Evolutionary conservation across 441 rosid species (phyloP).

Genomic region (Adansonia rubrostipa): DNA sequence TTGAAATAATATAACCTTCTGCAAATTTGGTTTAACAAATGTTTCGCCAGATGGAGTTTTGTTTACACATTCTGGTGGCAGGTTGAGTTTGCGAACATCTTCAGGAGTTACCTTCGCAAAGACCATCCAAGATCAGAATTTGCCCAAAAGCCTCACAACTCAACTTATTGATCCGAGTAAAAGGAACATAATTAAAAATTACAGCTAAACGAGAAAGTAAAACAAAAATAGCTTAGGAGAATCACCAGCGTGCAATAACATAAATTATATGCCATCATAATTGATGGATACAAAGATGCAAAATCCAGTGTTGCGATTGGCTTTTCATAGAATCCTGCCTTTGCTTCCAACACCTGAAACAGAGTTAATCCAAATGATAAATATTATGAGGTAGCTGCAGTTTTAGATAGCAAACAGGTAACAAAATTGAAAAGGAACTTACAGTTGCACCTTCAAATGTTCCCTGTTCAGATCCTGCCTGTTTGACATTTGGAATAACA

Average conservation of each 20-base stretch:
- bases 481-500: slow-evolving; percentile 90
- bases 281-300: slow-evolving; percentile 97
- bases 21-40: slow-evolving; percentile 85
- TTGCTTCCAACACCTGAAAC: slow-evolving; percentile 91
- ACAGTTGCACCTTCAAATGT: slow-evolving; percentile 98
- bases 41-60: slow-evolving; percentile 96
- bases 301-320: slow-evolving; percentile 98
- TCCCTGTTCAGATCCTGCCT: slow-evolving; percentile 92
- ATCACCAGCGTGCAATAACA: slow-evolving; percentile 96
- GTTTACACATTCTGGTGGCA: slow-evolving; percentile 79
- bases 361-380: slow-evolving; percentile 26
- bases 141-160: slow-evolving; percentile 24
- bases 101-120: slow-evolving; percentile 80
- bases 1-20: slow-evolving; percentile 59
- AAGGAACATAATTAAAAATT: slow-evolving; percentile 8
- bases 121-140: slow-evolving; percentile 34
- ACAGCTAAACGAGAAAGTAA: slow-evolving; percentile 14
- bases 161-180: background rate
- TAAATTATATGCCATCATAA: slow-evolving; percentile 99
- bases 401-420: background rate
- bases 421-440: slow-evolving; percentile 48
- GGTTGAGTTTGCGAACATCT: slow-evolving; percentile 80
- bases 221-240: slow-evolving; percentile 28
- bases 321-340: slow-evolving; percentile 89
- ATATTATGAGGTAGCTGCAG: background rate